Evolutionary conservation across 2,329 filamentous ascomycete species (phyloP).

Genomic region (Epichloe scottii): DNA sequence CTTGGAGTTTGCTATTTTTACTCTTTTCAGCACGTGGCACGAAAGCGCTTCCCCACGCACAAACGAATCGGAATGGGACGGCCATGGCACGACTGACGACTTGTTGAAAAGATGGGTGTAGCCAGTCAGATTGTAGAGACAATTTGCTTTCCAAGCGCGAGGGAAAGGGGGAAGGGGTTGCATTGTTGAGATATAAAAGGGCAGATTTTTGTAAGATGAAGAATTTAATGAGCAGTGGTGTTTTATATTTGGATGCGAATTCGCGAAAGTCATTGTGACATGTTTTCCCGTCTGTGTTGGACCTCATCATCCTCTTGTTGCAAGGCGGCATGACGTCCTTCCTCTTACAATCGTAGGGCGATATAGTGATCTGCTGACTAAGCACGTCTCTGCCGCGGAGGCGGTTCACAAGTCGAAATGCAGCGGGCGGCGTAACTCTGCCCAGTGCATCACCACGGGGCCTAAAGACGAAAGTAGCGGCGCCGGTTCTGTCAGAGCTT

Average conservation of each 20-base stretch:
- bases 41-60: constrained; percentile 35
- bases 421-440: constrained; percentile 22
- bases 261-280: too few species aligned
- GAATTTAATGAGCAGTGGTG: background rate
- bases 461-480: constrained; percentile 6
- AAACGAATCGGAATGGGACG: constrained; percentile 22
- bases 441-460: constrained; percentile 24
- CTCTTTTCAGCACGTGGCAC: constrained; percentile 32
- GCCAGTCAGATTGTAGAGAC: background rate
- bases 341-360: too few species aligned
- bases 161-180: background rate
- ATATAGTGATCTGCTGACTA: constrained; percentile 7
- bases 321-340: too few species aligned
- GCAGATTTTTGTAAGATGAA: background rate
- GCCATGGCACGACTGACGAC: constrained; percentile 14
- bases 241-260: background rate
- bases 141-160: background rate
- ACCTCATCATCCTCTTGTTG: background rate
- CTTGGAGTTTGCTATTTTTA: constrained; percentile 26
- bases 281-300: too few species aligned
- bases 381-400: background rate
- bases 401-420: constrained; percentile 11
- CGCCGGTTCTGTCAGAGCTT: background rate
- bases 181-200: background rate
- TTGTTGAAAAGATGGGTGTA: constrained; percentile 3